Conservation (phyloP, 441 rosid species). For the Gossypium davidsonii region DNA sequence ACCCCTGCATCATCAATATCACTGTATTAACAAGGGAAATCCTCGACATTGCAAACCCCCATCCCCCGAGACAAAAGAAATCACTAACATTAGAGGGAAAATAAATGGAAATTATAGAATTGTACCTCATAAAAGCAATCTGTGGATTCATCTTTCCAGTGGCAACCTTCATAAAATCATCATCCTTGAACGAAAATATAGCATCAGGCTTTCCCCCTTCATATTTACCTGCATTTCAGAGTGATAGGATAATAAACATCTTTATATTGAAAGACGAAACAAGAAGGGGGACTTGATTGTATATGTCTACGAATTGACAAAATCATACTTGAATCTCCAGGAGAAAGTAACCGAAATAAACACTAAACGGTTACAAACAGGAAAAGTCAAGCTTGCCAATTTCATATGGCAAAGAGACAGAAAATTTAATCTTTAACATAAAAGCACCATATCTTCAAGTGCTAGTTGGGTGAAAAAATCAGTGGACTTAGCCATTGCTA, state of each 20-base stretch:
- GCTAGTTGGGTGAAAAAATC: background rate
- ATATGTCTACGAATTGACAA: background rate
- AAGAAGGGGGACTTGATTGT: too few species aligned
- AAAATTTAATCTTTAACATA: background rate
- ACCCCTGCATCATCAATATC: slow-evolving; percentile 54
- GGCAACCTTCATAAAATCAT: slow-evolving; percentile 83
- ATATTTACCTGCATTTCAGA: slow-evolving; percentile 43
- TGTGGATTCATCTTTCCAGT: slow-evolving; percentile 90
- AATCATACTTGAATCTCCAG: background rate
- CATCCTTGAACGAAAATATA: slow-evolving; percentile 74
- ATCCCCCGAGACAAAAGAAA: background rate
- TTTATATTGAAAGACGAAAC: background rate
- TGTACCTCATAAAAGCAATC: slow-evolving; percentile 83
- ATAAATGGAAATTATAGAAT: background rate
- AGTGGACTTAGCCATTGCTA: background rate
- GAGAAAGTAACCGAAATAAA: background rate
- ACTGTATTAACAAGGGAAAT: background rate
- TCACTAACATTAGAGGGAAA: background rate
- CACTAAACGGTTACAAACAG: background rate
- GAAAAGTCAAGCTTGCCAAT: background rate
- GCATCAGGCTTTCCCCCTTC: slow-evolving; percentile 93
- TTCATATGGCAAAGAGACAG: background rate
- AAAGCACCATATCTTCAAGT: background rate
- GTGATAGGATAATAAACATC: background rate
- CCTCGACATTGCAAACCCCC: background rate